Evolutionary conservation across 805 yeast species (phyloP).

Genomic region (Barnettozyma wickerhamii): DNA sequence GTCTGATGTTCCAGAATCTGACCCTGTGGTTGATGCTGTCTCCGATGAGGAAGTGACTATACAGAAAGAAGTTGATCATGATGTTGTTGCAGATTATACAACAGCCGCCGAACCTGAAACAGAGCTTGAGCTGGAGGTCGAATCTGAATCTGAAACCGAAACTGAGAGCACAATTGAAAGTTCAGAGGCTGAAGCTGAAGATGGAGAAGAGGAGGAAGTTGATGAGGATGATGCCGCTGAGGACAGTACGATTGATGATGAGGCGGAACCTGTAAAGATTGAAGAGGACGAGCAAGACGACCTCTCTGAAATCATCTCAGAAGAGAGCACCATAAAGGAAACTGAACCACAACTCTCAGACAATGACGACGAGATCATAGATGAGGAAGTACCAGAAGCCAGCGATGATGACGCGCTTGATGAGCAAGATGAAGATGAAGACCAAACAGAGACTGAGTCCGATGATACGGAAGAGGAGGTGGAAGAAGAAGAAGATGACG

Average conservation of each 20-base stretch:
- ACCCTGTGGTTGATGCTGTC: no score
- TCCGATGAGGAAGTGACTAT: constrained; percentile 2
- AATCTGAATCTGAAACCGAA: constrained; percentile 5
- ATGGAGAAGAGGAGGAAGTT: no score
- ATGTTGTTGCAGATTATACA: neutral
- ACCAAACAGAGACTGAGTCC: neutral
- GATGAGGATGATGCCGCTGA: neutral
- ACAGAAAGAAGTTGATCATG: neutral
- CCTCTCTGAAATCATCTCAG: no score
- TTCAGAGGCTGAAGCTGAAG: no score
- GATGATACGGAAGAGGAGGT: neutral
- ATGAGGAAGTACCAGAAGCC: neutral
- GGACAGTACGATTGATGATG: constrained; percentile 2
- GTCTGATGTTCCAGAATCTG: no score
- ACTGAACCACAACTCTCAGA: no score
- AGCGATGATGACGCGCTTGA: no score
- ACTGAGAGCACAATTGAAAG: no score
- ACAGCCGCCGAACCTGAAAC: neutral
- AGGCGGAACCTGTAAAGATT: constrained; percentile 1
- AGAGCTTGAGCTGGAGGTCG: neutral
- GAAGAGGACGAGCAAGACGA: no score
- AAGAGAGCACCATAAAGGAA: no score
- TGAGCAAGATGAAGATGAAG: neutral
- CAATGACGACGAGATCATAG: no score
- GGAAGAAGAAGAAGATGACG: neutral